Evolutionary conservation across 2,329 filamentous ascomycete species (phyloP), one percentile per base, ranked within the genome.

Genomic region (Nectriaceae sp.): DNA sequence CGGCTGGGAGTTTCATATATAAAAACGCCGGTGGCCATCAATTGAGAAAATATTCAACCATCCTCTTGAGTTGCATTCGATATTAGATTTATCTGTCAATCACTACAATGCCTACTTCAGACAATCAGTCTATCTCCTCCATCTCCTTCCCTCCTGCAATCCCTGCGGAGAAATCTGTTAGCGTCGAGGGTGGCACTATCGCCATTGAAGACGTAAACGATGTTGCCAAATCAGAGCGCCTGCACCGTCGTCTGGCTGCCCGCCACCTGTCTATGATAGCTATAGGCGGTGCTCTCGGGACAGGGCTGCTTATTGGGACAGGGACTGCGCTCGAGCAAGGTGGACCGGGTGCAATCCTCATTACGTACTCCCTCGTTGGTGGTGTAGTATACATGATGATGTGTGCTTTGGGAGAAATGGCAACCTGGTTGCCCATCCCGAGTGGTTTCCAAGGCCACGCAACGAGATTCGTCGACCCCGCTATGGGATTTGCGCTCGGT

Each of bases 331-430:
- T 83, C 21, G 66, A 71, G 2, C 75, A 69, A 4, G 75, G 75
- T 39, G 79, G 79, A 1, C 72, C 71, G 3, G 71, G 60, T 0
- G 63, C 66, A 10, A 56, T 73, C 2, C 52, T 75, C 1, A 67
- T 75, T 40, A 67, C 66, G 4, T 75, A 75, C 44, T 40, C 67
- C 13, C 33, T 78, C 60, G 56, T 78, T 57, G 74, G 69, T 45
- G 60, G 74, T 4, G 73, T 82, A 40, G 76, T 83, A 21, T 83
- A 74, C 65, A 76, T 75, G n/a, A 77, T 82, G 60, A 83, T 83
- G 75, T 68, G 69, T 15, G 65, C 65, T 8, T 56, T 71, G 15
- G 69, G 68, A 13, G 69, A 71, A 48, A 66, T 68, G 60, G 59
- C 62, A 1, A 50, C 65, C 0, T 61, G 59, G 13, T 38, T 66